Evolutionary conservation across 371 early-diverging fungal genomes (phyloP), one percentile per base, ranked within the genome.

Genomic region (Amoeboaphelidium protococcarum): DNA sequence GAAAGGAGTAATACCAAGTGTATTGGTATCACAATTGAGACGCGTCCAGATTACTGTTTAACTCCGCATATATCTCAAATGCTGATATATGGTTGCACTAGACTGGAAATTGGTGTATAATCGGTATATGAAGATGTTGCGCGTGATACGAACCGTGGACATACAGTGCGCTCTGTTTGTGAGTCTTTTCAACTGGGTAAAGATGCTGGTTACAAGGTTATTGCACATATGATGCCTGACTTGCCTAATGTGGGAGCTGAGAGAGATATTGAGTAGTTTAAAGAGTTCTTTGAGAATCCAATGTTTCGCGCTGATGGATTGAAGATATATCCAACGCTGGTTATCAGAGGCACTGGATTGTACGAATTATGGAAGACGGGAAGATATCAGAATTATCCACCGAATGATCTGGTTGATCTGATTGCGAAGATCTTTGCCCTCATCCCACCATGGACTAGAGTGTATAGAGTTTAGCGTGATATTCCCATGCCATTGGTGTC

Each of bases 211-310:
- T 99, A 90, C 71, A 99, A 99, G 64, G 85, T 99, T 2, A 99
- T 99, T 10, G 82, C 98, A 6, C 99, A 99, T 54, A 98, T 99
- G 99, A 99, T 99, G 99, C 99, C 99, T 13, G 98, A 99, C 68
- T 69, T 99, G 44, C 99, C 99, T 0, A 98, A 99, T 60, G 99
- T 99, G 3, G 98, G 96, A 22, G 94, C 90, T 85, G 92, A 95
- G 62, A 79, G 99, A 48, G 99, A 99, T 56, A 68, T 96, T 47
- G 96, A 91, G 47, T 99, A 99, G 56, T 98, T 99, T 63, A 82
- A 84, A 47, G 96, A 99, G 65, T 98, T 85, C 59, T 99, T 99
- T 73, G 94, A 95, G 56, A 98, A 95, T 61, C 99, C 99, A 22
- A 82, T 78, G 19, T 98, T 92, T 68, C 75, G 99, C 45, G 80